These are phyloP conservation scores for Pseudogymnoascus sp. DNA, from an alignment of 2,329 filamentous ascomycete species.

Conservation along the genomic window DNA sequence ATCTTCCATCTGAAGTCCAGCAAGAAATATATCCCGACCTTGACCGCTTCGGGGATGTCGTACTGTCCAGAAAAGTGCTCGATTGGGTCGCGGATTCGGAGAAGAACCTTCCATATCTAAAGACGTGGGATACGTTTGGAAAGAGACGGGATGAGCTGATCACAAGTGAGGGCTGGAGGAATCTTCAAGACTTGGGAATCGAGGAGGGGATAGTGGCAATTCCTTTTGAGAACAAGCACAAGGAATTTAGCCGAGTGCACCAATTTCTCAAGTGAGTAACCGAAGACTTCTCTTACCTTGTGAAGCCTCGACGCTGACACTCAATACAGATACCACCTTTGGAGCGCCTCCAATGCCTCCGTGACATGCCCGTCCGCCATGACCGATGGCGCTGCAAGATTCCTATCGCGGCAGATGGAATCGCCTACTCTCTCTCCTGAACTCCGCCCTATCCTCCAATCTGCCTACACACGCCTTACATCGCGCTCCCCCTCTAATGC, in stretches of 20 bases:
- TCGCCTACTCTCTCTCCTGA: conserved; percentile 20
- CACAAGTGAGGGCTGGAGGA: conserved; percentile 58
- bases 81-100: conserved; percentile 56
- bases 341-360: not conserved
- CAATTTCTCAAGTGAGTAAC: conserved; percentile 46
- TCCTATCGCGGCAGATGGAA: conserved; percentile 39
- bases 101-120: conserved; percentile 38
- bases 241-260: conserved; percentile 44
- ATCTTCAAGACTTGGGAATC: conserved; percentile 50
- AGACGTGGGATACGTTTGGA: conserved; percentile 54
- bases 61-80: conserved; percentile 47
- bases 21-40: conserved; percentile 17
- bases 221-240: conserved; percentile 28
- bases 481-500: conserved; percentile 41
- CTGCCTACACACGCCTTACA: conserved; percentile 45
- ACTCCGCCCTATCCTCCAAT: conserved; percentile 38
- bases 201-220: conserved; percentile 37
- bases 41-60: conserved; percentile 38
- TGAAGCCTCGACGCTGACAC: conserved; percentile 13
- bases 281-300: not conserved
- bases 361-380: conserved; percentile 53
- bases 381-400: conserved; percentile 52
- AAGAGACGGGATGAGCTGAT: conserved; percentile 49
- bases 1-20: conserved; percentile 21
- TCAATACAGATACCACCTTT: conserved; percentile 10